Conservation (phyloP, 2,329 filamentous ascomycete species). For the Fulvia fulva region DNA sequence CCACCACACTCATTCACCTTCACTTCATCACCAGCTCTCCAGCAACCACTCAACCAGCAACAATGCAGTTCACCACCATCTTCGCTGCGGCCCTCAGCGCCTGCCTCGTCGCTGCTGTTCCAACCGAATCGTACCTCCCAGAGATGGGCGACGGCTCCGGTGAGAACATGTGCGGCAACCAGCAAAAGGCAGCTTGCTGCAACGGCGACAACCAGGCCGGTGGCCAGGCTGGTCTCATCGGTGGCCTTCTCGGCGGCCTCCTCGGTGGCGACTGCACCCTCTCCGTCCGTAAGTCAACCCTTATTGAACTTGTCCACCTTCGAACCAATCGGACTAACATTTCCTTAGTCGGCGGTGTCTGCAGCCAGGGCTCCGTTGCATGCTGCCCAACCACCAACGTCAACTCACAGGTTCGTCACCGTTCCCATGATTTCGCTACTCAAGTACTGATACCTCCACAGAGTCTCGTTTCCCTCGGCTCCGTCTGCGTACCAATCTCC, state of each 20-base stretch:
- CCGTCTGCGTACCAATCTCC: constrained; percentile 10
- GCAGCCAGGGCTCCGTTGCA: constrained; percentile 10
- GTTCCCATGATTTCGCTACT: not conserved
- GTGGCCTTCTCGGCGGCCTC: not conserved
- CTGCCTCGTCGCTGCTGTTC: constrained; percentile 4
- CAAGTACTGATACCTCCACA: not conserved
- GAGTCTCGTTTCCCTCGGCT: constrained; percentile 8
- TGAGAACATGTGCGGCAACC: constrained; percentile 3
- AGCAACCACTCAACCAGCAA: constrained; percentile 3
- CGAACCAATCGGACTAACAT: not conserved
- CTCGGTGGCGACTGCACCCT: constrained; percentile 9
- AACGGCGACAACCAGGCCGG: not conserved
- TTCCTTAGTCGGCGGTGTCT: constrained; percentile 1
- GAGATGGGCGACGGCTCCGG: constrained; percentile 1
- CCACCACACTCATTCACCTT: not conserved
- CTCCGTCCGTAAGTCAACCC: constrained; percentile 2
- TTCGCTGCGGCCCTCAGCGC: constrained; percentile 5
- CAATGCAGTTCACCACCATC: constrained; percentile 14
- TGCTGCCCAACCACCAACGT: constrained; percentile 11
- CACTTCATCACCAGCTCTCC: not conserved
- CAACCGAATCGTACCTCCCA: not conserved
- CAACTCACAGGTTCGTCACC: constrained; percentile 4
- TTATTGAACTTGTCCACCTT: not conserved
- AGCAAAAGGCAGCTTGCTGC: constrained; percentile 13
- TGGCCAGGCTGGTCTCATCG: not conserved